Evolutionary conservation across 306 rosid species (phyloP), one percentile per base, ranked within the genome.

Genomic region (Ceratonia siliqua): DNA sequence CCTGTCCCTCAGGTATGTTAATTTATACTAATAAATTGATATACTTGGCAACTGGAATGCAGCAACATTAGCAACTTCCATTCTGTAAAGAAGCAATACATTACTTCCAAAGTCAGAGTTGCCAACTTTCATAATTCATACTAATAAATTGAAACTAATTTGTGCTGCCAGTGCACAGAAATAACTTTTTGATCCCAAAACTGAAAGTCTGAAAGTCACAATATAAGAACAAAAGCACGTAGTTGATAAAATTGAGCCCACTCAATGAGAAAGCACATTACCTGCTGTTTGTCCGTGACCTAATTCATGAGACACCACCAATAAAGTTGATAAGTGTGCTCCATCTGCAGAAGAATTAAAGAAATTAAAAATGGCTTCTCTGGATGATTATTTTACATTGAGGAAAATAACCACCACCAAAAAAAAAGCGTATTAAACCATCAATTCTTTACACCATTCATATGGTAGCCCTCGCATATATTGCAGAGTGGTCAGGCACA

Each of bases 61-160:
- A 8, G 70, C 27, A 56, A 78, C 62, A 30, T 81, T 62, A 69
- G 46, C 67, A 28, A 64, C 52, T 70, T 72, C 76, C 55, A 62
- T 62, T 84, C 83, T 85, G 85, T 62, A 48, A 33, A 64, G 36
- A 83, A 66, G 62, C 71, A 76, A 68, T 57, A 45, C 24, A 64
- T 68, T 57, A 45, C 24, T 69, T 68, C 32, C 76, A 65, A 49
- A 70, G 18, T 72, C 62, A 76, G 46, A 42, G 25, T 45, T 67
- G 6, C 50, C 35, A 69, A 59, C 76, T 58, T 62, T 49, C 70
- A 65, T 49, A 21, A 35, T 32, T 27, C n/a, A 27, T 41, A 13
- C 35, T 18, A 75, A 49, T 18, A 52, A 62, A 8, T 18, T 9
- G 42, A 12, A 35, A 18, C 15, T 43, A 24, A 66, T 7, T 10